Evolutionary conservation across 768 basidiomycete genomes (phyloP), one percentile per base, ranked within the genome.

Genomic region (Mycena haematopus): DNA sequence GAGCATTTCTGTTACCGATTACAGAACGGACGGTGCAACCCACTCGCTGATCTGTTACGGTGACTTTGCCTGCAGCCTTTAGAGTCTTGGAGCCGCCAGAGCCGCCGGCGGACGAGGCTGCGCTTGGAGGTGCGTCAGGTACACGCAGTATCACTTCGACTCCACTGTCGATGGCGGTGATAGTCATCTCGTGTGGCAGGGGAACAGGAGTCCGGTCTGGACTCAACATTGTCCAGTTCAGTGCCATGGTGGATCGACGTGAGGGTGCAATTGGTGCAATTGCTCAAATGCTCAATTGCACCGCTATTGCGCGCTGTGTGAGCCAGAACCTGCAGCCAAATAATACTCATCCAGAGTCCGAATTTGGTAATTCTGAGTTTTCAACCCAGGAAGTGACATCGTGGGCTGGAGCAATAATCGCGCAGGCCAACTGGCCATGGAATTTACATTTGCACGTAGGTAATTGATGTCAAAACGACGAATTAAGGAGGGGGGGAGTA

Each of bases 171-270:
- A 90, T 68, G 1, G 78, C 79, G 15, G 84, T 82, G 40, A 92
- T 82, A 0, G 77, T 82, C 70, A 77, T 76, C 73, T 94, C 92
- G 46, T 85, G 74, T 0, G 83, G 86, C 21, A 92, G 77, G 17
- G 89, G 88, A 11, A 91, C 77, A 6, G 89, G 89, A 11, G 80
- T 75, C 54, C 84, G 80, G 44, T 86, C 79, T 5, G 80, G 72
- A 58, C 79, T 80, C 25, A 92, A 79, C 82, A 90, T 90, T 0
- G 84, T 82, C 88, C 89, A 92, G 77, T 93, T 92, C 45, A 93
- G 80, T 8, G 91, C 87, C 92, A 93, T 93, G 67, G 67, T 76
- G 52, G 49, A 36, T 49, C 44, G 44, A 29, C 14, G 31, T 58
- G 33, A 50, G 27, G 46, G 11, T 24, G 19, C 15, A 27, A 22